Conservation (phyloP, 2,329 filamentous ascomycete genomes). For the Chaetothyriales sp. region DNA sequence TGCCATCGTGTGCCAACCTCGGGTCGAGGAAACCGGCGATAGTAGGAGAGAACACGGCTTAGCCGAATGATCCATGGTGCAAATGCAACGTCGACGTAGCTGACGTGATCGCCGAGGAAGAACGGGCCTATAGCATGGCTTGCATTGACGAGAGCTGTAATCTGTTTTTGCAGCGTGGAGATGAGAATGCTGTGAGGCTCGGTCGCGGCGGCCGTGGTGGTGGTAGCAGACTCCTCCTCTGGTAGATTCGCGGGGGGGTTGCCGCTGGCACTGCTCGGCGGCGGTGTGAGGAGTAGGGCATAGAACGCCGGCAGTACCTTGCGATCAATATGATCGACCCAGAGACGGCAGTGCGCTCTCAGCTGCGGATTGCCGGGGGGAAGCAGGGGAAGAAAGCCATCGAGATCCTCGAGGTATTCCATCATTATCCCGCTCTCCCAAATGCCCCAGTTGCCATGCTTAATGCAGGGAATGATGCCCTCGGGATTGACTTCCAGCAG, state of each 20-base stretch:
- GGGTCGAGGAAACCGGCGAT: conserved; percentile 51
- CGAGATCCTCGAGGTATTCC: conserved; percentile 73
- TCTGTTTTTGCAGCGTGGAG: conserved; percentile 41
- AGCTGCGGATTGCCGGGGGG: conserved; percentile 48
- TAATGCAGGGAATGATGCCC: conserved; percentile 60
- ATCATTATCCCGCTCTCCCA: conserved; percentile 69
- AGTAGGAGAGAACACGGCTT: conserved; percentile 48
- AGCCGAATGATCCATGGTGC: conserved; percentile 61
- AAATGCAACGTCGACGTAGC: conserved; percentile 59
- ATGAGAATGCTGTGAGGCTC: conserved; percentile 13
- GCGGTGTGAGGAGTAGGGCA: conserved; percentile 40
- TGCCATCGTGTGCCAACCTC: conserved; percentile 50
- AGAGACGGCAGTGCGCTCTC: conserved; percentile 60
- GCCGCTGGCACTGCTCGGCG: conserved; percentile 3
- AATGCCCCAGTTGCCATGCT: conserved; percentile 66
- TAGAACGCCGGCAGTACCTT: conserved; percentile 65
- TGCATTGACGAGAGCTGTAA: conserved; percentile 45
- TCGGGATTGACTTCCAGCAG: conserved; percentile 62
- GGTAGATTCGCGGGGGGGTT: neutral
- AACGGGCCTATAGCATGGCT: conserved; percentile 50
- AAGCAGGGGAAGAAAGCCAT: conserved; percentile 44
- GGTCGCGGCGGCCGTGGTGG: conserved; percentile 3
- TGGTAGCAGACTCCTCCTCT: conserved; percentile 1
- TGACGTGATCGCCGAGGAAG: conserved; percentile 44
- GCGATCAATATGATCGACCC: conserved; percentile 69